Evolutionary conservation across 2,329 filamentous ascomycete species (phyloP).

Genomic region (Zymoseptoria brevis): DNA sequence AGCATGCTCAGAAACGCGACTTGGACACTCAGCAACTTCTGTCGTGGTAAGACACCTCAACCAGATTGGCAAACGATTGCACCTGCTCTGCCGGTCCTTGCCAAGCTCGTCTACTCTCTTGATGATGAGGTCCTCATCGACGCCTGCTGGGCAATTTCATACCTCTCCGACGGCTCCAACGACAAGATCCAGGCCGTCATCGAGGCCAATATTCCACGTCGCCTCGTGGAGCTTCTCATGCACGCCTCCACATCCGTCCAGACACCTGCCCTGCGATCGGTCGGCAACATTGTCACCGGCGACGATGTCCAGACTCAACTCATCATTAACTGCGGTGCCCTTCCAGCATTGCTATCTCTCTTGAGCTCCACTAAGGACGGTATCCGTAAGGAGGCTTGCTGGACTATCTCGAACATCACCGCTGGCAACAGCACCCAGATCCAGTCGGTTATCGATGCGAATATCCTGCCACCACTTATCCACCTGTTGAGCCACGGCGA

Average conservation of each 20-base stretch:
- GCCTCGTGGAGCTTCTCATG: conserved; percentile 94
- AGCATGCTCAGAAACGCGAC: conserved; percentile 99
- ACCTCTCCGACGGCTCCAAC: conserved; percentile 94
- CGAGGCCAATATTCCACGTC: conserved; percentile 92
- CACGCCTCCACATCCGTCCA: conserved; percentile 97
- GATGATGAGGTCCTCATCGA: conserved; percentile 98
- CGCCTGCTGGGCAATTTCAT: conserved; percentile 98
- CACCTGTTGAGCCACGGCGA: conserved; percentile 94
- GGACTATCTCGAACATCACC: conserved; percentile 99
- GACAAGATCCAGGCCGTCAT: conserved; percentile 99
- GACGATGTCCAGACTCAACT: conserved; percentile 98
- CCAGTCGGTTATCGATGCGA: conserved; percentile 90
- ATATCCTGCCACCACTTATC: conserved; percentile 93
- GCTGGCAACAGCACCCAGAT: conserved; percentile 97
- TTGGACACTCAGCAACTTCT: conserved; percentile 99
- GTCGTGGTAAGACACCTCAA: conserved; percentile 97
- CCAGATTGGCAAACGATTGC: conserved; percentile 96
- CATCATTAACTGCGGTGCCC: conserved; percentile 95
- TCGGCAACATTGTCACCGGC: conserved; percentile 97
- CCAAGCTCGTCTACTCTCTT: conserved; percentile 96
- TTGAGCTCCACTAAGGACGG: conserved; percentile 97
- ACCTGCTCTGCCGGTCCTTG: conserved; percentile 85
- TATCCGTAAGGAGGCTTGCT: conserved; percentile 98
- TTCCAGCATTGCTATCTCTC: conserved; percentile 85
- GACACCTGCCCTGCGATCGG: conserved; percentile 90